Conservation (phyloP, 805 yeast genomes). For the Ascoidea asiatica region DNA sequence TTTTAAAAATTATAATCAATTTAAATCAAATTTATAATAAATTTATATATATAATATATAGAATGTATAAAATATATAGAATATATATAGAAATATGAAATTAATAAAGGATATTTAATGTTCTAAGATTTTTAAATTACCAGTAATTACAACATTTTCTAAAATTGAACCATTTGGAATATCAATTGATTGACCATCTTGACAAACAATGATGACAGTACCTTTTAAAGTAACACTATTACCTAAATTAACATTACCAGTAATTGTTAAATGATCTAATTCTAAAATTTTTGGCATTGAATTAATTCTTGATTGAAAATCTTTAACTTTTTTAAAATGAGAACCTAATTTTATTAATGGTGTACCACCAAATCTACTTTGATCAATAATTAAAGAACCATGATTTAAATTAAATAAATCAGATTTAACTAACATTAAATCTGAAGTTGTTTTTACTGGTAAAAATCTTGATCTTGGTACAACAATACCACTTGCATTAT, state of each 20-base stretch:
- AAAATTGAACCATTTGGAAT: conserved; percentile 92
- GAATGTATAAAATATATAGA: too few relatives aligned
- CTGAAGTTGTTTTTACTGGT: conserved; percentile 97
- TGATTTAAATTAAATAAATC: conserved; percentile 85
- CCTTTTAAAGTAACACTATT: conserved; percentile 87
- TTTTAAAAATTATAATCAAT: too few relatives aligned
- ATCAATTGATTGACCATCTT: conserved; percentile 92
- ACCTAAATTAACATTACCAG: conserved; percentile 91
- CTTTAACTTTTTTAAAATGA: conserved; percentile 89
- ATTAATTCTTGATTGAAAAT: conserved; percentile 79
- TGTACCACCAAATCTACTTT: conserved; percentile 76
- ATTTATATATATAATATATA: too few relatives aligned
- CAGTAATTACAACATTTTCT: conserved; percentile 95
- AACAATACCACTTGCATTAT: conserved; percentile 93
- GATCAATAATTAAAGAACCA: conserved; percentile 78
- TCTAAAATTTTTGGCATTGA: conserved; percentile 95
- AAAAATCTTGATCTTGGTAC: conserved; percentile 96
- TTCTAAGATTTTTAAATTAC: conserved; percentile 88
- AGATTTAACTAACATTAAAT: conserved; percentile 84
- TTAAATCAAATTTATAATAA: too few relatives aligned
- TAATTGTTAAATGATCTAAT: conserved; percentile 92
- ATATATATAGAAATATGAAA: too few relatives aligned
- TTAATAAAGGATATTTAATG: too few relatives aligned
- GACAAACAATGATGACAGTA: conserved; percentile 93
- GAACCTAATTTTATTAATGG: conserved; percentile 95